Base-by-base conservation (phyloP, 1,284 basidiomycete genomes). In the Boletus chippewaensis region DNA sequence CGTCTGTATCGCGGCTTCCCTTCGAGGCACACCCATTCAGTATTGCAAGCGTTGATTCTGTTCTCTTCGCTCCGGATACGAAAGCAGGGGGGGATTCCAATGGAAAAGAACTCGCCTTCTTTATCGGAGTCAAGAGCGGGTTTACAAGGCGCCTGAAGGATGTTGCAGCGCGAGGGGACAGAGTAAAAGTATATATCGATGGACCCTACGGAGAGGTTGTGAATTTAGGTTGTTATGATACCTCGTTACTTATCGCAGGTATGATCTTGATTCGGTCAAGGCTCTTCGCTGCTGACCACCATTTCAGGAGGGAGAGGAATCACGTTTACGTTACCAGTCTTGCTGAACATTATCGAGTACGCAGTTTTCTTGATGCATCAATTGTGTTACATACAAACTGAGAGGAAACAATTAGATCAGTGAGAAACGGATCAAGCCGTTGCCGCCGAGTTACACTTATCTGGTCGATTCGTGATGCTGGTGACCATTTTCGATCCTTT, bases 11-110 rank as follows among this genome's bases (percentile, higher is more conserved):
- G 5, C 56, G 45, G 0, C 56, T 73, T 15, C 70, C 72, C 11
- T 69, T 72, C 39, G 78, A 78, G 61, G 66, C 74, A 13, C 77
- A 79, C 55, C 78, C 78, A 0, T 78, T 80, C 63, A 78, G 77
- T 5, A 76, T 79, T 42, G 69, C 74, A 11, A 77, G 68, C 45
- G 60, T 73, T 18, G 71, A 73, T 45, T 56, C 61, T 26, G 43
- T 58, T 4, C 47, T 58, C 5, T 55, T 52, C 35, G 28, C 49
- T 10, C 47, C 51, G 8, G 51, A 49, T 36, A 6, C 34, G 0
- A 39, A 44, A 31, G 20, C 29, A 0, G 28, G 13, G n/a, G 52
- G 42, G 10, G 39, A 24, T 5, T 53, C 63, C 13, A 57, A 59
- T 47, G 56, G 65, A 58, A 68, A 71, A 57, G 71, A 76, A 42